Percentiles rank a stretch among this genome's conserved stretches.
Evolutionary conservation across 495 filamentous ascomycete genomes (phyloP).

Genomic region (Trichoderma erinaceum): DNA sequence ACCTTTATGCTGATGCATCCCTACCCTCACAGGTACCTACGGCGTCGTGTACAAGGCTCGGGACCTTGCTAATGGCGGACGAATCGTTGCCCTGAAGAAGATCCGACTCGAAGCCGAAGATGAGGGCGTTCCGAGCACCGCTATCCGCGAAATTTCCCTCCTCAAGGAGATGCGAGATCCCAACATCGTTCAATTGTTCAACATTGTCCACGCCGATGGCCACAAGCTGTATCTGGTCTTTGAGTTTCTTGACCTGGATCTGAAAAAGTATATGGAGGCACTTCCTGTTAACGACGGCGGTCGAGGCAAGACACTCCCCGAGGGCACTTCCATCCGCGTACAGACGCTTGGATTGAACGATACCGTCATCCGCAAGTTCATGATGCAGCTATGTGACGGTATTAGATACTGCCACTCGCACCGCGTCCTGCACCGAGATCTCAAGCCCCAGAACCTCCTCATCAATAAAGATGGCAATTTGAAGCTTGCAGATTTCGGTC

Average conservation of each 20-base stretch:
- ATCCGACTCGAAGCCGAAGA: slow-evolving; percentile 96
- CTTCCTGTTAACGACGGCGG: slow-evolving; percentile 87
- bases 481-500: slow-evolving; percentile 95
- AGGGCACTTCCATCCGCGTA: slow-evolving; percentile 62
- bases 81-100: slow-evolving; percentile 94
- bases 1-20: slow-evolving; percentile 4
- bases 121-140: slow-evolving; percentile 93
- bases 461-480: slow-evolving; percentile 93
- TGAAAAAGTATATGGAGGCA: slow-evolving; percentile 99
- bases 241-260: slow-evolving; percentile 87
- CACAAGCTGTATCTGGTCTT: slow-evolving; percentile 96
- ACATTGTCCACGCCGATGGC: slow-evolving; percentile 94
- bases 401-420: slow-evolving; percentile 95
- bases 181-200: slow-evolving; percentile 85
- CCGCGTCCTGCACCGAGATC: slow-evolving; percentile 86
- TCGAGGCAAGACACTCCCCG: slow-evolving; percentile 78
- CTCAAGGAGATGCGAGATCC: slow-evolving; percentile 96
- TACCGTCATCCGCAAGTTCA: slow-evolving; percentile 94
- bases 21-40: slow-evolving; percentile 61
- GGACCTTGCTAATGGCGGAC: slow-evolving; percentile 67
- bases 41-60: slow-evolving; percentile 91
- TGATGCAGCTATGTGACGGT: slow-evolving; percentile 87
- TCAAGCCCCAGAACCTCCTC: slow-evolving; percentile 97
- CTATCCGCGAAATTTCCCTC: slow-evolving; percentile 93
- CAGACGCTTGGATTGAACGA: slow-evolving; percentile 73